phyloP scores from a whole-genome alignment of 2,329 filamentous ascomycete genomes.

The Ophiostoma perfectum region DNA sequence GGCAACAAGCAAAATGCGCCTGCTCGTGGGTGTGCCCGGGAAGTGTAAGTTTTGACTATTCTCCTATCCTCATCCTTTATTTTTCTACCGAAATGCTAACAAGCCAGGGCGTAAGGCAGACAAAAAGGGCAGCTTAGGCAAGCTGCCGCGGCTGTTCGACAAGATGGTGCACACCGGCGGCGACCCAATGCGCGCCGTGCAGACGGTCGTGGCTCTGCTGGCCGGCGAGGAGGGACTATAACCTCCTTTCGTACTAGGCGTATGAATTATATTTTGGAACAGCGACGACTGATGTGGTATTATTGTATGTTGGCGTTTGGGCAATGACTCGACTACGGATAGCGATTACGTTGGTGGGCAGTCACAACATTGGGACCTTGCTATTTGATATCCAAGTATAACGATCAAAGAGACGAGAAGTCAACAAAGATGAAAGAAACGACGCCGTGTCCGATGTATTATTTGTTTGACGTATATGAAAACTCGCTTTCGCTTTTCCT shows the following conservation, averaged over 20 bases:
- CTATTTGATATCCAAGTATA: conserved; percentile 8
- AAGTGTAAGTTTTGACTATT: conserved; percentile 51
- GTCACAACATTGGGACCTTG: neutral
- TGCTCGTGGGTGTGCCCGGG: conserved; percentile 52
- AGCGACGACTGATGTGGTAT: too few species aligned
- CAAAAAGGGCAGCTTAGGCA: conserved; percentile 48
- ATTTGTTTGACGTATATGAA: neutral
- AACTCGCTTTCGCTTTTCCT: neutral
- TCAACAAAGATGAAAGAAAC: neutral
- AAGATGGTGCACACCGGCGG: conserved; percentile 52
- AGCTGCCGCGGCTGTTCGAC: conserved; percentile 56
- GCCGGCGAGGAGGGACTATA: conserved; percentile 36
- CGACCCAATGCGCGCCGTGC: conserved; percentile 52
- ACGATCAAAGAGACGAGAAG: neutral
- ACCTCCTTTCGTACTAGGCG: too few species aligned
- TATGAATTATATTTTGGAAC: too few species aligned
- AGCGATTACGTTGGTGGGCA: neutral
- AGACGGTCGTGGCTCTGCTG: conserved; percentile 56
- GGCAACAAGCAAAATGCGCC: conserved; percentile 52
- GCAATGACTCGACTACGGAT: neutral
- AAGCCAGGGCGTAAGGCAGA: conserved; percentile 55
- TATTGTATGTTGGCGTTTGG: neutral
- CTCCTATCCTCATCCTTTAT: conserved; percentile 21
- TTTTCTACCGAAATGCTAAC: conserved; percentile 10
- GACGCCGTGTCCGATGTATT: conserved; percentile 10